Percentiles rank a stretch among this genome's conserved stretches.
These are phyloP conservation scores for Sarcodon aspratus DNA, from an alignment of 768 basidiomycete species.

Conservation along the genomic window DNA sequence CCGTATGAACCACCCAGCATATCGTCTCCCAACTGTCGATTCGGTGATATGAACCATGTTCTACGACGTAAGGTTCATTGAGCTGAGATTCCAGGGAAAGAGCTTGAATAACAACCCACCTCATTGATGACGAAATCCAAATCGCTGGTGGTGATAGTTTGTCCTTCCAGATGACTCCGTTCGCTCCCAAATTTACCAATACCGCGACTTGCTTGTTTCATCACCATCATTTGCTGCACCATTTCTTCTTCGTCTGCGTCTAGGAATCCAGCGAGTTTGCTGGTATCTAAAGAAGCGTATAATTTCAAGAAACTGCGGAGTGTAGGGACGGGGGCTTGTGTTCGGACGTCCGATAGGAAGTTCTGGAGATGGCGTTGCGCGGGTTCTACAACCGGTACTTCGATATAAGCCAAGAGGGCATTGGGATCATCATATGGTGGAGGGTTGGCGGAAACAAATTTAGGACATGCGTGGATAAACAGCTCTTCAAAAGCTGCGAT, in stretches of 20 bases:
- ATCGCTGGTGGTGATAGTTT: constrained; percentile 84
- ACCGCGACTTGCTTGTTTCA: constrained; percentile 82
- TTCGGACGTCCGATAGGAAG: constrained; percentile 73
- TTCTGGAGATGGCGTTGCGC: constrained; percentile 76
- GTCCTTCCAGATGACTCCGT: constrained; percentile 66
- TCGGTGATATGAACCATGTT: constrained; percentile 97
- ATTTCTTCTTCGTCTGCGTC: constrained; percentile 91
- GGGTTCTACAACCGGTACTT: constrained; percentile 47
- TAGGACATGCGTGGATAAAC: constrained; percentile 90
- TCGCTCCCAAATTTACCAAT: constrained; percentile 42
- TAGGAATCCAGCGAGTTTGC: constrained; percentile 86
- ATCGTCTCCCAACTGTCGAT: constrained; percentile 85
- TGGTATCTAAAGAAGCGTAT: constrained; percentile 87
- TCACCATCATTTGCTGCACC: constrained; percentile 92
- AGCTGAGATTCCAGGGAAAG: neutral
- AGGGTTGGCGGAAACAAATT: constrained; percentile 91
- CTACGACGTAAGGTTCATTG: constrained; percentile 25
- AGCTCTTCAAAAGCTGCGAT: constrained; percentile 82
- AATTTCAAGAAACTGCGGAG: constrained; percentile 88
- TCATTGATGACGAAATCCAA: constrained; percentile 93
- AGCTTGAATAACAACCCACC: constrained; percentile 31
- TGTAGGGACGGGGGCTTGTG: constrained; percentile 70
- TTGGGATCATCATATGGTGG: constrained; percentile 83
- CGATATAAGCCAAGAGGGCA: constrained; percentile 33
- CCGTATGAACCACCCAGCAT: constrained; percentile 96